phyloP scores from a whole-genome alignment of 352 stramenopile genomes.

The Pythium scleroteichum region DNA sequence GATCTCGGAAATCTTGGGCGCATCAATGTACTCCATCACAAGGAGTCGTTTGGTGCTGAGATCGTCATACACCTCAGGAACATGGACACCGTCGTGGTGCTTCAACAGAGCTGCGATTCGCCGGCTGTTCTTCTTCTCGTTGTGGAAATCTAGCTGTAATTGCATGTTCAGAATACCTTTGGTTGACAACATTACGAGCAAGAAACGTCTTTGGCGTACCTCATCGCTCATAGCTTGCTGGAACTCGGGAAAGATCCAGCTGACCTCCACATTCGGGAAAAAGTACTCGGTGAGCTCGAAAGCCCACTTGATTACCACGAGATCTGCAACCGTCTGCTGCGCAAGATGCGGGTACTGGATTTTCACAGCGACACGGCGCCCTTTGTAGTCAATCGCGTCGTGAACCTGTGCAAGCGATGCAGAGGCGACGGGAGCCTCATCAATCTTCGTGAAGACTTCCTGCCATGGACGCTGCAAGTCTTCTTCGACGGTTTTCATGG shows the following conservation, averaged over 20 bases:
- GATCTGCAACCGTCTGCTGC: slow-evolving; percentile 71
- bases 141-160: slow-evolving; percentile 77
- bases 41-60: slow-evolving; percentile 91
- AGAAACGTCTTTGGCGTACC: slow-evolving; percentile 29
- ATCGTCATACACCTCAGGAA: slow-evolving; percentile 87
- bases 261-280: slow-evolving; percentile 91
- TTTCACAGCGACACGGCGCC: slow-evolving; percentile 95
- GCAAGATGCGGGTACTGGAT: slow-evolving; percentile 93
- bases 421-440: slow-evolving; percentile 91
- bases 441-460: slow-evolving; percentile 90
- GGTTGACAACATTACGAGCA: neutral
- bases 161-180: too few species aligned
- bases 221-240: slow-evolving; percentile 71
- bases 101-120: slow-evolving; percentile 62
- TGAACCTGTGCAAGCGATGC: slow-evolving; percentile 97
- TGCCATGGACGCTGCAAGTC: slow-evolving; percentile 71
- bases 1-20: slow-evolving; percentile 92
- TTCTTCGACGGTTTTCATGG: slow-evolving; percentile 51
- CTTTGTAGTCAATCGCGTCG: slow-evolving; percentile 87
- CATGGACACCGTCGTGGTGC: slow-evolving; percentile 55
- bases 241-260: slow-evolving; percentile 97
- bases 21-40: slow-evolving; percentile 97
- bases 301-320: slow-evolving; percentile 69
- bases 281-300: slow-evolving; percentile 66
- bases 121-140: slow-evolving; percentile 81